Evolutionary conservation across 2,329 filamentous ascomycete genomes (phyloP).

Genomic region (Colletotrichum noveboracense): DNA sequence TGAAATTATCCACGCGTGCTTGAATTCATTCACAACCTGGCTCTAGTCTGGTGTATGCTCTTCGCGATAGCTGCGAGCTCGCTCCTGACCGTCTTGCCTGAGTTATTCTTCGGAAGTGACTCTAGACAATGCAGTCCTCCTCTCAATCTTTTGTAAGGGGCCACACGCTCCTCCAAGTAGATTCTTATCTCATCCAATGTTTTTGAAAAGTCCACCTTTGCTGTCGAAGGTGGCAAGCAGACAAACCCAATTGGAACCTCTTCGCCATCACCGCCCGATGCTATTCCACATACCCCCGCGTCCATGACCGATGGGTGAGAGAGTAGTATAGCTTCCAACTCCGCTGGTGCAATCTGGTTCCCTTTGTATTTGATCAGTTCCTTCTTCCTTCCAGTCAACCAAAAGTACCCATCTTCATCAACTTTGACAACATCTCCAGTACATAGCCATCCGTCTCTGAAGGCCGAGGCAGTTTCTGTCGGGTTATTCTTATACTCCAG

Average conservation of each 20-base stretch:
- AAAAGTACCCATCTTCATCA: slow-evolving; percentile 34
- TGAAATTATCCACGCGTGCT: not conserved
- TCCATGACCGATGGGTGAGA: not conserved
- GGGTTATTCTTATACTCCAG: not conserved
- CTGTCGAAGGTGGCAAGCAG: not conserved
- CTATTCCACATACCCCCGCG: not conserved
- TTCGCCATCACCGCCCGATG: not conserved
- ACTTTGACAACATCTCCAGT: slow-evolving; percentile 33
- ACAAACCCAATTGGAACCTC: not conserved
- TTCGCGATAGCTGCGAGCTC: not conserved
- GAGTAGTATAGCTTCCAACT: slow-evolving; percentile 31
- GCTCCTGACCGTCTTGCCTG: not conserved
- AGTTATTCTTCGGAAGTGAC: not conserved
- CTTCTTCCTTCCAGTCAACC: slow-evolving; percentile 35
- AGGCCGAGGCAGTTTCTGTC: slow-evolving; percentile 19
- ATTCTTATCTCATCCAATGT: not conserved
- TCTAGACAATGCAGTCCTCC: not conserved
- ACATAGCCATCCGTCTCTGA: slow-evolving; percentile 32
- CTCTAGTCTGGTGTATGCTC: not conserved
- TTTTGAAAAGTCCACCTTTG: not conserved
- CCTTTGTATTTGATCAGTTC: slow-evolving; percentile 37
- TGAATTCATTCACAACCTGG: not conserved
- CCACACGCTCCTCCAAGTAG: not conserved
- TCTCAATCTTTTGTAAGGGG: not conserved
- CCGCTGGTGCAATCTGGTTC: slow-evolving; percentile 34